Percentiles rank a stretch among this genome's conserved stretches.
These are phyloP conservation scores for Sporothrix protearum DNA, from an alignment of 2,329 filamentous ascomycete genomes.

Conservation along the genomic window DNA sequence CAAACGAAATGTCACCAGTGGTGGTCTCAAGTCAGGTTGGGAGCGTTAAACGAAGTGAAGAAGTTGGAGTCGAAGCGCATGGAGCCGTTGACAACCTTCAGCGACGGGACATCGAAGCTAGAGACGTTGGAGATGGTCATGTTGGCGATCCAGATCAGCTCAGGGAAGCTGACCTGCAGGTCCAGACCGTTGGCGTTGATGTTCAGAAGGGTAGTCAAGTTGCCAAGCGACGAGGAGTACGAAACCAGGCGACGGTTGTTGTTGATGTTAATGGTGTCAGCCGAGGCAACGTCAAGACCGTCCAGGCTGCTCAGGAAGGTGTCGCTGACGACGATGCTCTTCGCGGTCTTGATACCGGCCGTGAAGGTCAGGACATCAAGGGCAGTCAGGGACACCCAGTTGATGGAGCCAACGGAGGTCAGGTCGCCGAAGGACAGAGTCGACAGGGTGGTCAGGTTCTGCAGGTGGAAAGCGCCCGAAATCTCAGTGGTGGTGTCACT, in stretches of 20 bases:
- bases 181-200: conserved; percentile 77
- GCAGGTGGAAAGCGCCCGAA: conserved; percentile 65
- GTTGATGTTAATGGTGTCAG: conserved; percentile 73
- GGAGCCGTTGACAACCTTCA: conserved; percentile 70
- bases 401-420: conserved; percentile 61
- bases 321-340: conserved; percentile 73
- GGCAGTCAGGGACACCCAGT: conserved; percentile 67
- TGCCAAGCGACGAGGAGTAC: conserved; percentile 74
- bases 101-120: conserved; percentile 67
- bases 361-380: conserved; percentile 48
- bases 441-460: conserved; percentile 65
- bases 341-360: conserved; percentile 61
- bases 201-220: conserved; percentile 66
- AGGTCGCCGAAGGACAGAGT: conserved; percentile 65
- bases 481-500: conserved; percentile 62
- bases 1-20: conserved; percentile 57
- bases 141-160: conserved; percentile 74
- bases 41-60: conserved; percentile 57
- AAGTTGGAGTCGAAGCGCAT: conserved; percentile 81
- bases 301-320: conserved; percentile 75
- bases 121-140: conserved; percentile 80
- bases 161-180: conserved; percentile 69
- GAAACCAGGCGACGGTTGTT: conserved; percentile 80
- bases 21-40: conserved; percentile 67
- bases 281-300: conserved; percentile 75